Conservation (phyloP, 768 basidiomycete species). For the Trametes sanguinea region DNA sequence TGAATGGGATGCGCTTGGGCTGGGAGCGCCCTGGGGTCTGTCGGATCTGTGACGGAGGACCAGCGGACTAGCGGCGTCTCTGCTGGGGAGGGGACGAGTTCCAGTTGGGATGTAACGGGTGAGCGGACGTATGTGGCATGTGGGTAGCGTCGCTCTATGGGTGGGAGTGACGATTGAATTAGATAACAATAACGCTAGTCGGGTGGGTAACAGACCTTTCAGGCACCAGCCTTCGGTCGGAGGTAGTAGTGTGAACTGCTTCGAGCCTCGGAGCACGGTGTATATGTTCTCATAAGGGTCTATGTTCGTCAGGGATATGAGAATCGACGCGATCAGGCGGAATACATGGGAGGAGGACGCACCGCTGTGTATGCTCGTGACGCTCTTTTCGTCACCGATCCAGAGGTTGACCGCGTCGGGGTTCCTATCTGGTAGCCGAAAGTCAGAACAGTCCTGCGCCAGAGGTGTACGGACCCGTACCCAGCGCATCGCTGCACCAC, state of each 20-base stretch:
- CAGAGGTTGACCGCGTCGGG: slow-evolving; percentile 94
- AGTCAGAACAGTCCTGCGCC: not conserved
- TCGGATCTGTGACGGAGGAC: slow-evolving; percentile 74
- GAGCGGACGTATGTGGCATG: slow-evolving; percentile 63
- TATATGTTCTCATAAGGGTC: slow-evolving; percentile 96
- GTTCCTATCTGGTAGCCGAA: slow-evolving; percentile 42
- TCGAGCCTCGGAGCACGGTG: slow-evolving; percentile 79
- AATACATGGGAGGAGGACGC: slow-evolving; percentile 21
- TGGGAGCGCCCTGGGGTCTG: slow-evolving; percentile 47
- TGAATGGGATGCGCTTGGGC: slow-evolving; percentile 62
- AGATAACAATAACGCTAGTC: not conserved
- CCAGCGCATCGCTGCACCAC: slow-evolving; percentile 80
- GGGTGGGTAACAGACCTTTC: slow-evolving; percentile 52
- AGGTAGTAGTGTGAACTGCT: slow-evolving; percentile 83
- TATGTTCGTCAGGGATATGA: slow-evolving; percentile 29
- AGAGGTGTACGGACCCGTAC: slow-evolving; percentile 41
- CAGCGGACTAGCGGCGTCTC: slow-evolving; percentile 64
- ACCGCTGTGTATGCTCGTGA: slow-evolving; percentile 90
- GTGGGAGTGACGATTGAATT: not conserved
- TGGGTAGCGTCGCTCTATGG: slow-evolving; percentile 38
- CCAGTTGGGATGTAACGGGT: slow-evolving; percentile 26
- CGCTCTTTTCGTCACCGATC: slow-evolving; percentile 78
- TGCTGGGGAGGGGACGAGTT: slow-evolving; percentile 35
- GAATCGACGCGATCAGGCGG: slow-evolving; percentile 2
- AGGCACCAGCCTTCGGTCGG: slow-evolving; percentile 89